Evolutionary conservation across 164 flowering plant species (phyloP), one percentile per base, ranked within the genome.

Genomic region (Taxillus chinensis): DNA sequence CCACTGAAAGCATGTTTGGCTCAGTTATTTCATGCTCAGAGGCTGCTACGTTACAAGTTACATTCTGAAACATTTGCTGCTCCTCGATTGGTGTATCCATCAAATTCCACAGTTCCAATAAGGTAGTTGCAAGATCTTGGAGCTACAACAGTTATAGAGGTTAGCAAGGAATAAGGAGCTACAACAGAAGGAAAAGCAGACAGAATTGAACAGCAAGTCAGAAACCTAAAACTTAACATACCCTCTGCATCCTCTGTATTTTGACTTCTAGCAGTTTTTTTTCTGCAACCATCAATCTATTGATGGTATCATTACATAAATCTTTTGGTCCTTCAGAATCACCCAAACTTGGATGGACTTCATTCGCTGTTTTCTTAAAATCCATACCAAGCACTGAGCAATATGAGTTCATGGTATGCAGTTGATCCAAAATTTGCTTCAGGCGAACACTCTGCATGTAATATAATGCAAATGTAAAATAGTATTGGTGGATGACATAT

Each of bases 31-130:
- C 93, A 55, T 73, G 55, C 71, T 80, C 92, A 38, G 83, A 78
- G 61, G 90, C 91, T 67, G 85, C 89, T 16, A 86, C 76, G 5
- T 87, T 81, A 45, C 82, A 61, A 50, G 89, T 89, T 45, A 89
- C 79, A 62, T 81, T 78, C 63, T 89, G 92, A 78, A 89, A 87
- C 65, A 69, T 70, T 50, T 74, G 82, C 61, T 83, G 98, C 78
- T 91, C 96, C 61, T 83, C 90, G 39, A 65, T 40, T 12, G 96
- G 90, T 60, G 88, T 89, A 70, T 92, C 96, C 95, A 92, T 83
- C 74, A 91, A 68, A 73, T 78, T 81, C 97, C 97, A 90, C 2
- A 90, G 76, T 79, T 90, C 90, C 75, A 85, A 55, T 78, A 91
- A 57, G 5, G 83, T 54, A 50, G 81, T 75, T 45, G 86, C 90